Percentiles rank a stretch among this genome's conserved stretches.
These are phyloP conservation scores for Umbelopsis sp. DNA, from an alignment of 192 early-diverging fungal genomes.

Conservation along the genomic window DNA sequence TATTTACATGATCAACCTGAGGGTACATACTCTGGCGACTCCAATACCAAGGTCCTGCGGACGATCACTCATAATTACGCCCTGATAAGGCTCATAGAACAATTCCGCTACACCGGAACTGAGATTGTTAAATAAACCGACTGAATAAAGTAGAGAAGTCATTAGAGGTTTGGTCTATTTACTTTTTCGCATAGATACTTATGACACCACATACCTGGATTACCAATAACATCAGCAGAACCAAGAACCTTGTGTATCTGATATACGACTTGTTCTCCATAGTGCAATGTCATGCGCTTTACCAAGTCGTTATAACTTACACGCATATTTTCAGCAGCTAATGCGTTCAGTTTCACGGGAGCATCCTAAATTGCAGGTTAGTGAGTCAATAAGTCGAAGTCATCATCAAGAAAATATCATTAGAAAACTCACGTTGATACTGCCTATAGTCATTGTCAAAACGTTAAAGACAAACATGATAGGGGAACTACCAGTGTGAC, in stretches of 20 bases:
- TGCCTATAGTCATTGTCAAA: conserved; percentile 88
- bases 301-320: conserved; percentile 64
- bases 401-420: not conserved
- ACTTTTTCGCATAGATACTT: not conserved
- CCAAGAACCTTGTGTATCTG: conserved; percentile 75
- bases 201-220: conserved; percentile 33
- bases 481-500: conserved; percentile 30
- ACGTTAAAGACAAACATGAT: conserved; percentile 63
- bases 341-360: conserved; percentile 75
- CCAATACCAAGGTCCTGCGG: conserved; percentile 88
- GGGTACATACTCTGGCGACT: conserved; percentile 58
- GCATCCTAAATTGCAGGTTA: conserved; percentile 53
- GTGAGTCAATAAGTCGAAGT: not conserved
- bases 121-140: conserved; percentile 86
- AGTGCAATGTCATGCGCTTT: conserved; percentile 74
- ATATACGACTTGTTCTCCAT: conserved; percentile 77
- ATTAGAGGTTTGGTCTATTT: not conserved
- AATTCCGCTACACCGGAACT: conserved; percentile 86
- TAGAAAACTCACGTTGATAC: conserved; percentile 64
- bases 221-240: conserved; percentile 86
- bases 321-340: conserved; percentile 77
- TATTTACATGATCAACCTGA: not conserved
- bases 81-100: conserved; percentile 92
- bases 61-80: conserved; percentile 82
- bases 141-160: conserved; percentile 39